A percentile compares a stretch with the other conserved stretches of the same genome.
phyloP scores from a whole-genome alignment of 148 eudicot species.

The Fallopia convolvulus region DNA sequence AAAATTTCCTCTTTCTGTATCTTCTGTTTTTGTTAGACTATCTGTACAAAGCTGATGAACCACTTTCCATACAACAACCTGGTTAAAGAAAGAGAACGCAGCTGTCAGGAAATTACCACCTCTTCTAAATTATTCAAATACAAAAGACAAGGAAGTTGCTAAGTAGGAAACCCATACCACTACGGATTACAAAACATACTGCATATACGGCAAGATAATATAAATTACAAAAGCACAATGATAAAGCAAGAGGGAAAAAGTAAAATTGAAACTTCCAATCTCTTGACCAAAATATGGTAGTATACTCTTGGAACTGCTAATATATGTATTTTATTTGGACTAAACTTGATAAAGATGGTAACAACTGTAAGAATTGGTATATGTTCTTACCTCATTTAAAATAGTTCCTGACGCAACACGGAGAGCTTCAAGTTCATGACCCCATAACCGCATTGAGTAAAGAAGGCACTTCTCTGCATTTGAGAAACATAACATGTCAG shows the following conservation, averaged over 20 bases:
- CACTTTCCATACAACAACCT: constrained; percentile 91
- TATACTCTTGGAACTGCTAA: neutral
- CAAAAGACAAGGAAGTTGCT: neutral
- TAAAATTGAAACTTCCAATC: neutral
- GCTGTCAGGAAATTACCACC: constrained; percentile 3
- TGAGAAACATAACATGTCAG: neutral
- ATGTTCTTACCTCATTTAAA: constrained; percentile 62
- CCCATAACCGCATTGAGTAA: constrained; percentile 85
- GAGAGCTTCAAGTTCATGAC: constrained; percentile 42
- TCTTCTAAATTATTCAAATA: neutral
- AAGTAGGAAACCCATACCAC: neutral
- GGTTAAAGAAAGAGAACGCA: constrained; percentile 15
- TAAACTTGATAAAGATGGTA: neutral
- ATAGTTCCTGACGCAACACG: constrained; percentile 88
- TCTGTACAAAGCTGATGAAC: constrained; percentile 16
- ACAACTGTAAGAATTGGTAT: neutral
- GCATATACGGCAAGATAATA: neutral
- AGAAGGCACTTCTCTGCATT: constrained; percentile 76
- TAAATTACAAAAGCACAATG: neutral
- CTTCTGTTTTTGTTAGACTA: constrained; percentile 19
- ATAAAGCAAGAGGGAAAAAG: neutral
- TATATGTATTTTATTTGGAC: neutral
- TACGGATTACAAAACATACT: neutral
- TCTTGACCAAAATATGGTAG: neutral
- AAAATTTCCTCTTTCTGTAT: neutral